A percentile compares a stretch with the other conserved stretches of the same genome.
Evolutionary conservation across 768 basidiomycete species (phyloP).

Genomic region (Serpula lacrymans): DNA sequence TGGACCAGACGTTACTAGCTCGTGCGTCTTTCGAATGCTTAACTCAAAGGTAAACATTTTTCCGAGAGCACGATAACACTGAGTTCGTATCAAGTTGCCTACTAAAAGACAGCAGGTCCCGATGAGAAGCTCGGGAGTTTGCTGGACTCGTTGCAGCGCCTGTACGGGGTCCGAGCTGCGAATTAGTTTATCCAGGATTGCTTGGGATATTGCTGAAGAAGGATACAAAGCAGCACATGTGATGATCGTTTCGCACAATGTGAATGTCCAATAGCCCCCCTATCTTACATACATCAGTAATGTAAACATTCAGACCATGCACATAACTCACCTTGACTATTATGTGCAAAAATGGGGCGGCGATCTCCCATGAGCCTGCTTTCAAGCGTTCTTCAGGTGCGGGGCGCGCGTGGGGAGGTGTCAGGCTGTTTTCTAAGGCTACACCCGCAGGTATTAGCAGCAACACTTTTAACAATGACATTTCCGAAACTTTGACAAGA

Average conservation of each 20-base stretch:
- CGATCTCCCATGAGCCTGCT: constrained; percentile 6
- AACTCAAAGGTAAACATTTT: constrained; percentile 13
- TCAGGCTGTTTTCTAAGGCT: no score
- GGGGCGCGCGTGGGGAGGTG: constrained; percentile 15
- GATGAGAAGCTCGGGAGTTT: no score
- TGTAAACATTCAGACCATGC: no score
- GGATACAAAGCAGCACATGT: constrained; percentile 1
- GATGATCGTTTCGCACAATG: constrained; percentile 7
- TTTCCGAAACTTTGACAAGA: no score
- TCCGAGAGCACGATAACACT: constrained; percentile 40
- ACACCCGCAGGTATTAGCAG: no score
- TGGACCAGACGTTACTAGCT: constrained; percentile 18
- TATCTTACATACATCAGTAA: no score
- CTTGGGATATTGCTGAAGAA: constrained; percentile 3
- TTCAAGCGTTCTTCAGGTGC: constrained; percentile 9
- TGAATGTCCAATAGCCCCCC: constrained; percentile 4
- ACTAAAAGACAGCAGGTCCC: no score
- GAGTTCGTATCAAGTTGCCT: constrained; percentile 38
- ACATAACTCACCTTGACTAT: background rate
- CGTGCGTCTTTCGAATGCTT: constrained; percentile 12
- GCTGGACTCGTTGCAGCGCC: no score
- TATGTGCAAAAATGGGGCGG: background rate
- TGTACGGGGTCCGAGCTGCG: background rate
- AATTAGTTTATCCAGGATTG: constrained; percentile 1
- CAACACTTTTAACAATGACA: no score